Base-by-base conservation (phyloP, 164 flowering plant genomes). In the Piper betle region DNA sequence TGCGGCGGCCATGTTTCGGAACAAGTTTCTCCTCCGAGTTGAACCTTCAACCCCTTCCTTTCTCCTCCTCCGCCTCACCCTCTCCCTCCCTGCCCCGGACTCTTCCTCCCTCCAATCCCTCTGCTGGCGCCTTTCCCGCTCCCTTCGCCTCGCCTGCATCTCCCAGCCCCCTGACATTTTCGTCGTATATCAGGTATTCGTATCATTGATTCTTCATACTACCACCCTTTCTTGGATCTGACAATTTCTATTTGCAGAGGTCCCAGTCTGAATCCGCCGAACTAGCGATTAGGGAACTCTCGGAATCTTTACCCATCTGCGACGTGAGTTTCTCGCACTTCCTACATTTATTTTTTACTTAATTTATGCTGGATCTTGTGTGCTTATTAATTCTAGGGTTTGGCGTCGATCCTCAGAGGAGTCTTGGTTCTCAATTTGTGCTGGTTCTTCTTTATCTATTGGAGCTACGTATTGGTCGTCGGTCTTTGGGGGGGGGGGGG, bases 61-160 rank as follows among this genome's bases (percentile, higher is more conserved):
- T 15, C 50, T 46, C 50, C 50, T 46, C 50, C 15, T 46, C 50
- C 10, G 12, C 15, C 50, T 46, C 50, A 2, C 50, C 50, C 11
- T 46, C 50, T 46, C 50, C 3, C 9, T 2, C 9, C 50, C 50
- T 1, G 0, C 50, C 15, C 11, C 11, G 50, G 50, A 46, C 50
- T 9, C 12, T 10, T 46, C 10, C 50, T 46, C 50, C 50, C 16
- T 61, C 60, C 63, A 61, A 4, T 60, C 61, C 33, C 64, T 55
- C 42, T 67, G 64, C 61, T 67, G 69, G 69, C 54, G 56, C 2
- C 60, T 67, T 55, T 55, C 65, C 64, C 64, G 69, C 15, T 16
- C 37, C 33, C 46, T 37, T 17, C 64, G 52, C n/a, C 55, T 67
- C 19, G 60, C 69, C 46, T 66, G 69, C 60, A 43, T 66, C 60